phyloP scores from a whole-genome alignment of 148 eudicot species.

The Linanthus parryae region DNA sequence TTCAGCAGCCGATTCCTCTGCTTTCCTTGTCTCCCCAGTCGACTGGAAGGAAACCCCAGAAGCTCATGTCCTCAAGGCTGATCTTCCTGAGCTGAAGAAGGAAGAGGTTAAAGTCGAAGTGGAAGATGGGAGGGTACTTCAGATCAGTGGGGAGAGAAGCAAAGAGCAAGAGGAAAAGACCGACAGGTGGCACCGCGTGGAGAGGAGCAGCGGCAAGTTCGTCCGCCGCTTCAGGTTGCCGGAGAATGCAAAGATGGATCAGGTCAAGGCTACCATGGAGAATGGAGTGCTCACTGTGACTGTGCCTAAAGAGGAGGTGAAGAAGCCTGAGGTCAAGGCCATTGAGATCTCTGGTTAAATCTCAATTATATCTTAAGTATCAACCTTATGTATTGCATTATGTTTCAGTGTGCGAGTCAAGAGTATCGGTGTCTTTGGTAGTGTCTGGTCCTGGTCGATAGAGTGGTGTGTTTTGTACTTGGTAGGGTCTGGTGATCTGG shows the following conservation, averaged over 20 bases:
- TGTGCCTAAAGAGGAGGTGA: constrained; percentile 10
- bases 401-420: too few species aligned
- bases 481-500: too few species aligned
- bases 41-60: constrained; percentile 14
- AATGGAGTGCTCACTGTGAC: constrained; percentile 12
- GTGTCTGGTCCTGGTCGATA: too few species aligned
- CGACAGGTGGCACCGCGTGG: constrained; percentile 10
- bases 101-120: constrained; percentile 13
- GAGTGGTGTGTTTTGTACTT: too few species aligned
- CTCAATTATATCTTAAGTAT: too few species aligned
- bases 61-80: constrained; percentile 11
- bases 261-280: constrained; percentile 11
- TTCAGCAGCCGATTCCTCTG: too few species aligned
- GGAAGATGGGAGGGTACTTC: constrained; percentile 7
- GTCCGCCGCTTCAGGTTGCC: constrained; percentile 4
- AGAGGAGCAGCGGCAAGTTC: constrained; percentile 13
- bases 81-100: constrained; percentile 11
- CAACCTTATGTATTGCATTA: too few species aligned
- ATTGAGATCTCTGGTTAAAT: constrained; percentile 7
- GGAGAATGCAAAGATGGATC: constrained; percentile 15
- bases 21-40: not conserved
- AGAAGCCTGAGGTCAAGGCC: constrained; percentile 7
- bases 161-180: constrained; percentile 9
- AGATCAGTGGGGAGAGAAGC: constrained; percentile 13
- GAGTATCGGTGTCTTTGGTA: too few species aligned